A percentile compares a stretch with the other conserved stretches of the same genome.
phyloP scores from a whole-genome alignment of 805 yeast genomes.

The Myxozyma neglecta region DNA sequence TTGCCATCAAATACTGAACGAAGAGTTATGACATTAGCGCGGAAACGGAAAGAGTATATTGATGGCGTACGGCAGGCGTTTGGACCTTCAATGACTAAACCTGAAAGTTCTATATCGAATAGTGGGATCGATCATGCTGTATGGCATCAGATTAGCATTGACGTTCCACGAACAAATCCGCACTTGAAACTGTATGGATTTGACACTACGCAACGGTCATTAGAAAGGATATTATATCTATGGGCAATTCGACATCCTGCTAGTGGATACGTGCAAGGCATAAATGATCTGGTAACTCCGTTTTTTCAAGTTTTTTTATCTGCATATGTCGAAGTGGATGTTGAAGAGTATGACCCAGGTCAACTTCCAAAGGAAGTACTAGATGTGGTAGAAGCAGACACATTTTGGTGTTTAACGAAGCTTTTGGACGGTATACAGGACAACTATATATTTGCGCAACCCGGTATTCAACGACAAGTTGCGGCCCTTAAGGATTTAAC shows the following conservation, averaged over 20 bases:
- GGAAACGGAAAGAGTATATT: conserved; percentile 82
- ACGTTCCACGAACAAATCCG: conserved; percentile 92
- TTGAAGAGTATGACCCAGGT: conserved; percentile 61
- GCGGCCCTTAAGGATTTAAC: conserved; percentile 74
- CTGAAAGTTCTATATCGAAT: conserved; percentile 28
- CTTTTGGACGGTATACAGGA: conserved; percentile 93
- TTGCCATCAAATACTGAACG: conserved; percentile 82
- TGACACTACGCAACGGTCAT: conserved; percentile 69
- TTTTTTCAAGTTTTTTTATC: conserved; percentile 82
- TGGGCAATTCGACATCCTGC: conserved; percentile 99
- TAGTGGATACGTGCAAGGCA: conserved; percentile 96
- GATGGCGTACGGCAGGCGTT: conserved; percentile 73
- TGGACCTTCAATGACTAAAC: background rate
- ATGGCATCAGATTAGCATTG: conserved; percentile 95
- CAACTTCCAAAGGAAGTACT: conserved; percentile 59
- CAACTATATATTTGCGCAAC: conserved; percentile 96
- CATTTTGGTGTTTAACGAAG: conserved; percentile 94
- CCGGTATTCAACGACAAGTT: conserved; percentile 92
- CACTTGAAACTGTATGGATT: conserved; percentile 68
- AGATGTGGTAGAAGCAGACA: conserved; percentile 84
- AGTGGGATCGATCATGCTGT: conserved; percentile 69
- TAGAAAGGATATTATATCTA: conserved; percentile 77
- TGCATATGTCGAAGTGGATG: conserved; percentile 55
- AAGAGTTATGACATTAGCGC: conserved; percentile 63
- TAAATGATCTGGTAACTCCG: conserved; percentile 90